Base-by-base conservation (phyloP, 352 stramenopile species). In the Pythium plurisporium region DNA sequence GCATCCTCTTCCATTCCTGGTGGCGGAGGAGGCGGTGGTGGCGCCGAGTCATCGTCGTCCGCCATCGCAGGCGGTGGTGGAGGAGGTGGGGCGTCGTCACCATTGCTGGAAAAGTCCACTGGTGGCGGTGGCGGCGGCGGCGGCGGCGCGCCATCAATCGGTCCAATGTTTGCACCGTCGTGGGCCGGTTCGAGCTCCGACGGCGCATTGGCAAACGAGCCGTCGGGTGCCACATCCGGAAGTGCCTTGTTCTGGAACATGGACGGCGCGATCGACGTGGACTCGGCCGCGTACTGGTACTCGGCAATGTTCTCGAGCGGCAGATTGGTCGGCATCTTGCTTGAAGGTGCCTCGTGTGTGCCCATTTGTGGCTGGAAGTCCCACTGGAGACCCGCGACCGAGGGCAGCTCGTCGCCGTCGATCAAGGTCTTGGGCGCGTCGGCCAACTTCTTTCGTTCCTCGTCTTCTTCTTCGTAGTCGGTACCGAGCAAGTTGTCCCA, bases 401-500 rank as follows among this genome's bases (percentile, higher is more conserved):
- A 64, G 20, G 80, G 82, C 73, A 93, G 52, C 52, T 92, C 78
- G 46, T 92, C 85, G 60, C 85, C 80, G 31, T 92, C 84, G 49
- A 89, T 77, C 20, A 95, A 70, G 10, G 85, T 93, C 33, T 83
- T 80, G 9, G 85, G 85, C 9, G 85, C 85, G 17, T 79, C 85
- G 0, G 85, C 85, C 52, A 95, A 55, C 54, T 91, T 73, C 55
- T 95, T 95, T 22, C 72, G 76, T 43, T 87, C 87, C 60, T 95
- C 85, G 30, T 95, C 85, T 69, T 95, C 85, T 46, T 92, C 85
- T 61, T 91, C 82, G 27, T 89, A 91, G 62, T 95, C 85, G 5
- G 77, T 90, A 7, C 85, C 85, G 34, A 95, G 56, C 29, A 95
- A 62, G 30, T 95, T 95, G 58, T 95, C 85, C 82, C 82, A 92